Evolutionary conservation across 495 filamentous ascomycete species (phyloP), one percentile per base, ranked within the genome.

Genomic region (Aspergillus sparsus): DNA sequence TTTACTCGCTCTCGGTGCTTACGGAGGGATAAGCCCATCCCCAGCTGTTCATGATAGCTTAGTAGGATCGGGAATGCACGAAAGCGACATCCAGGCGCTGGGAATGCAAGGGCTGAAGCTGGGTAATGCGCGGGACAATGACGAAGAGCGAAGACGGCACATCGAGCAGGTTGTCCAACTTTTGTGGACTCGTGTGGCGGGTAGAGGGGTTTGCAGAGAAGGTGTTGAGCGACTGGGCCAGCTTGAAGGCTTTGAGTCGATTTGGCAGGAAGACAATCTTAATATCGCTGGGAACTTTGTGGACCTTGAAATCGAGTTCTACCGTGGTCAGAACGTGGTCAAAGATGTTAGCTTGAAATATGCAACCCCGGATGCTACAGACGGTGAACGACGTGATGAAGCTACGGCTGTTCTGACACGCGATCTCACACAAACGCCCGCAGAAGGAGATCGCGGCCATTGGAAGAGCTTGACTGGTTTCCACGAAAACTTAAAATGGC

Each of bases 221-320:
- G 91, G 90, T 0, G 78, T 98, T 42, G 90, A 93, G 72, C 81
- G 90, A 44, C 65, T 96, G 36, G 89, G 86, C 6, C 81, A 83
- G 63, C 78, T 88, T 21, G 82, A 89, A 57, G 91, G 86, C 16
- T 82, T 97, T 34, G 91, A 94, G 55, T 85, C 81, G 49, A 75
- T 90, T 34, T 89, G 87, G 84, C 88, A 90, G 62, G 80, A 83
- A 13, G 77, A 85, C 58, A 85, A 81, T 27, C 74, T 94, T 61
- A 84, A 84, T 49, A 86, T 93, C 58, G 91, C 89, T 2, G 91
- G 91, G 4, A 85, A 81, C 51, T 79, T 77, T 21, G 75, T 83
- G 27, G 75, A 82, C 55, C 71, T 83, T 5, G 81, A 83, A 53
- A 80, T 81, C 49, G 78, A 79, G 33, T 83, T 81, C 55, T 63